These are phyloP conservation scores for Fraxinus ornus DNA, from an alignment of 305 asterid genomes.

Conservation along the genomic window DNA sequence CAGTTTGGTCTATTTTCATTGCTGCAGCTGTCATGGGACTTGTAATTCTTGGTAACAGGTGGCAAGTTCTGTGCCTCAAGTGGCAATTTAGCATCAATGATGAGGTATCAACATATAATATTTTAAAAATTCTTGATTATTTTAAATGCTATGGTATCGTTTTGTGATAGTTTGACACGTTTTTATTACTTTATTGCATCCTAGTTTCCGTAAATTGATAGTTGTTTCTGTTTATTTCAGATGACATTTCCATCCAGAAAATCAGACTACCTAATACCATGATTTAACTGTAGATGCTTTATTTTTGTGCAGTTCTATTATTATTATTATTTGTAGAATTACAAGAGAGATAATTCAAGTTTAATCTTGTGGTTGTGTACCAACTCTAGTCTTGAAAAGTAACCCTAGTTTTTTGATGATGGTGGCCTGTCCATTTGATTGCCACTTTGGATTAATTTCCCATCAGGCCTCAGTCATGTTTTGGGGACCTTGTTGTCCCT, in stretches of 20 bases:
- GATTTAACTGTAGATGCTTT: background rate
- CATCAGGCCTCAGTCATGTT: background rate
- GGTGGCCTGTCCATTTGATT: background rate
- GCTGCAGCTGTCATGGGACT: slow-evolving; percentile 68
- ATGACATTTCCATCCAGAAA: background rate
- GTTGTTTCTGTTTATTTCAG: background rate
- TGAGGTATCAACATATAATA: slow-evolving; percentile 33
- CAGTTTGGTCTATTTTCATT: slow-evolving; percentile 53
- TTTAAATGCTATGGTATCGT: background rate
- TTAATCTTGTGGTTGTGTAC: background rate
- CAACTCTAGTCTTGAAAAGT: background rate
- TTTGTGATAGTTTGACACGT: background rate
- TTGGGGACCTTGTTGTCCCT: background rate
- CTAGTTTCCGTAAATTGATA: background rate
- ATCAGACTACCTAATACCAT: background rate
- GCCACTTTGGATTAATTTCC: background rate
- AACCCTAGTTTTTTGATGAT: background rate
- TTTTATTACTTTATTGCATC: background rate
- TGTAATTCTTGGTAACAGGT: slow-evolving; percentile 56
- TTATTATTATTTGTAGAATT: background rate
- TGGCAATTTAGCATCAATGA: slow-evolving; percentile 38
- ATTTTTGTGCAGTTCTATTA: background rate
- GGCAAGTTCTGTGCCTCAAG: slow-evolving; percentile 49
- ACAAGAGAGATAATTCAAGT: background rate
- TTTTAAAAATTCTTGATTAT: background rate